These are phyloP conservation scores for Amborella trichopoda DNA, from an alignment of 164 flowering plant genomes.

Conservation along the genomic window DNA sequence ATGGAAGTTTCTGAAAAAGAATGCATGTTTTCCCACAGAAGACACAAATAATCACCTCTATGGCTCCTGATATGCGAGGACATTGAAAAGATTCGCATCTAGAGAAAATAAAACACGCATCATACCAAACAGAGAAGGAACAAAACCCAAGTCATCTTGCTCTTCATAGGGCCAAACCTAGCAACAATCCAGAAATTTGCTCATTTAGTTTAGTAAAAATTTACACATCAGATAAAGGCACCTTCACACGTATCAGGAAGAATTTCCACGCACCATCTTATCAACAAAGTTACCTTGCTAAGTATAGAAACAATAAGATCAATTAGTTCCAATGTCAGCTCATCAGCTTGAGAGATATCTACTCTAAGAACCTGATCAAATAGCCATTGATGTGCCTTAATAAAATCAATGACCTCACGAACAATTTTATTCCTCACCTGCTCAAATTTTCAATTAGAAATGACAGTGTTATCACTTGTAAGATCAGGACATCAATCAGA, in stretches of 20 bases:
- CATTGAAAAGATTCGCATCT: conserved; percentile 19
- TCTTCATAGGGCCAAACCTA: conserved; percentile 97
- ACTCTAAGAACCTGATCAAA: conserved; percentile 75
- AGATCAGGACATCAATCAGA: too few relatives aligned
- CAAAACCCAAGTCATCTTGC: conserved; percentile 72
- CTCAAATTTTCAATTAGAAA: too few relatives aligned
- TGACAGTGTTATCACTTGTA: too few relatives aligned
- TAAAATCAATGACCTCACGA: conserved; percentile 64
- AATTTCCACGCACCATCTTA: too few relatives aligned
- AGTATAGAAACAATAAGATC: conserved; percentile 81
- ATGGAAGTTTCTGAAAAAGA: background rate
- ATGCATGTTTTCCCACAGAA: too few relatives aligned
- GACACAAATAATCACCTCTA: conserved; percentile 21
- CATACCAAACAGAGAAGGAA: conserved; percentile 85
- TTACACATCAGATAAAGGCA: too few relatives aligned
- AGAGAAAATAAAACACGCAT: conserved; percentile 51
- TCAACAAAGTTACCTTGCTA: conserved; percentile 60
- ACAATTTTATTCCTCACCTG: conserved; percentile 88
- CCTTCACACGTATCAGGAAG: too few relatives aligned
- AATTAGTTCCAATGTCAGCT: conserved; percentile 54
- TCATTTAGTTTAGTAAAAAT: too few relatives aligned
- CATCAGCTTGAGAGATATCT: conserved; percentile 54
- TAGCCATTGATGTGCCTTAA: conserved; percentile 60
- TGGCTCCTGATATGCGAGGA: conserved; percentile 17
- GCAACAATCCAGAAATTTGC: conserved; percentile 2